These are phyloP conservation scores for Kitagawia praeruptora DNA, from an alignment of 129 eudicot species.

Conservation along the genomic window DNA sequence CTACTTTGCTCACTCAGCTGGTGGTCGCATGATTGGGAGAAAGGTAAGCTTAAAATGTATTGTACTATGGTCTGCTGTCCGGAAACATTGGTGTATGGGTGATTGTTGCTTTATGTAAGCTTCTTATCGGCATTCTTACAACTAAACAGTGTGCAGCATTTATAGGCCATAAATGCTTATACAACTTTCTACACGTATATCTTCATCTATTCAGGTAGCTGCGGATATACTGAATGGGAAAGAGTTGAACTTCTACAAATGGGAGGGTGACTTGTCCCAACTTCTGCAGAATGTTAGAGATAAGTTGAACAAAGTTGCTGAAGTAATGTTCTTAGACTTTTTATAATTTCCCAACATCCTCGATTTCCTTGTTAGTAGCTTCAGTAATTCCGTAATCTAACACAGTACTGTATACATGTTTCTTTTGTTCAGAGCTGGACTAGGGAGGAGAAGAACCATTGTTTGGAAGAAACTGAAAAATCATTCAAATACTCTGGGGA, in stretches of 20 bases:
- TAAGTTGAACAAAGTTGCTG: constrained; percentile 72
- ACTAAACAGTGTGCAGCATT: neutral
- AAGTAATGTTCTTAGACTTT: constrained; percentile 38
- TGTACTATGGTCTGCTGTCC: neutral
- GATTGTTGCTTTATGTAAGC: neutral
- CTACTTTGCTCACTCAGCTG: constrained; percentile 91
- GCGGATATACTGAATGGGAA: constrained; percentile 55
- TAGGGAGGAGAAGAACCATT: constrained; percentile 86
- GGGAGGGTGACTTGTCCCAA: constrained; percentile 80
- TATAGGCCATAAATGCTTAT: neutral
- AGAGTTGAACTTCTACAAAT: constrained; percentile 87
- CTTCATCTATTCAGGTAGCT: constrained; percentile 48
- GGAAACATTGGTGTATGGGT: neutral
- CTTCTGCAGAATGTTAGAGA: constrained; percentile 80
- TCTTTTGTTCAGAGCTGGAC: constrained; percentile 63
- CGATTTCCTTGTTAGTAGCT: neutral
- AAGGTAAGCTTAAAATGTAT: constrained; percentile 37
- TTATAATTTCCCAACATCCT: neutral
- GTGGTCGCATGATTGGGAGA: constrained; percentile 92
- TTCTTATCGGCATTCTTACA: neutral
- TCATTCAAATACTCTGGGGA: constrained; percentile 75
- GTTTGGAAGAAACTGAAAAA: constrained; percentile 92
- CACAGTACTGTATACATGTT: neutral
- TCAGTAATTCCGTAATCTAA: neutral
- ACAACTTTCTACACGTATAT: neutral